Percentiles rank a stretch among this genome's conserved stretches.
Evolutionary conservation across 345 rosid genomes (phyloP).

Genomic region (Rhodamnia rubescens): DNA sequence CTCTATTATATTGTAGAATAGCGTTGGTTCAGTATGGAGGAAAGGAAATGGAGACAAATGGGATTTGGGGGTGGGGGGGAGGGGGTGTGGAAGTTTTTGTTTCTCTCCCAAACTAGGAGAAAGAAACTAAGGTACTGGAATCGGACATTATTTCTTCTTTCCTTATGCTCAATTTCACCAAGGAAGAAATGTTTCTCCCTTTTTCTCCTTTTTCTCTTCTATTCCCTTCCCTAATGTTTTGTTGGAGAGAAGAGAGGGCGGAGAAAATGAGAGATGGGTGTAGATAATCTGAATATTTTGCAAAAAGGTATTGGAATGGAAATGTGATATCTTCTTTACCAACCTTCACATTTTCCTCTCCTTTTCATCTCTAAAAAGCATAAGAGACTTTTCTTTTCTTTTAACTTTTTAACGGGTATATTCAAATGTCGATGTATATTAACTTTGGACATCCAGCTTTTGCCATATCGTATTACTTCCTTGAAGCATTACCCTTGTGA

Average conservation of each 20-base stretch:
- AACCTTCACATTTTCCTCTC: not conserved
- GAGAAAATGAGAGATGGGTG: not conserved
- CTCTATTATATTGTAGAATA: not conserved
- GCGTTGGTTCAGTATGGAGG: not conserved
- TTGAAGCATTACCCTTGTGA: not conserved
- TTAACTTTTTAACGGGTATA: not conserved
- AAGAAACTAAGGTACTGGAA: not conserved
- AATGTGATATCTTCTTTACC: not conserved
- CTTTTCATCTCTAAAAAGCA: not conserved
- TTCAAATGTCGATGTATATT: not conserved
- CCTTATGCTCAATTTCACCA: not conserved
- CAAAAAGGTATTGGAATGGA: not conserved
- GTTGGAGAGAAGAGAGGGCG: not conserved
- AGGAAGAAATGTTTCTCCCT: not conserved
- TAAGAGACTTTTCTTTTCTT: not conserved
- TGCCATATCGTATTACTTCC: not conserved
- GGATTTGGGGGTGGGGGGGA: too few relatives aligned
- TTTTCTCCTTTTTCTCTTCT: not conserved
- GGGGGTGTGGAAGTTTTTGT: not conserved
- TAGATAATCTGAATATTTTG: not conserved
- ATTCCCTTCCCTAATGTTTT: not conserved
- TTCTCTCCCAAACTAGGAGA: not conserved
- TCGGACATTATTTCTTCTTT: not conserved
- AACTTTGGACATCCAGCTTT: not conserved
- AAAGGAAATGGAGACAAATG: not conserved